These are phyloP conservation scores for Mycena metata DNA, from an alignment of 768 basidiomycete genomes.

Conservation along the genomic window DNA sequence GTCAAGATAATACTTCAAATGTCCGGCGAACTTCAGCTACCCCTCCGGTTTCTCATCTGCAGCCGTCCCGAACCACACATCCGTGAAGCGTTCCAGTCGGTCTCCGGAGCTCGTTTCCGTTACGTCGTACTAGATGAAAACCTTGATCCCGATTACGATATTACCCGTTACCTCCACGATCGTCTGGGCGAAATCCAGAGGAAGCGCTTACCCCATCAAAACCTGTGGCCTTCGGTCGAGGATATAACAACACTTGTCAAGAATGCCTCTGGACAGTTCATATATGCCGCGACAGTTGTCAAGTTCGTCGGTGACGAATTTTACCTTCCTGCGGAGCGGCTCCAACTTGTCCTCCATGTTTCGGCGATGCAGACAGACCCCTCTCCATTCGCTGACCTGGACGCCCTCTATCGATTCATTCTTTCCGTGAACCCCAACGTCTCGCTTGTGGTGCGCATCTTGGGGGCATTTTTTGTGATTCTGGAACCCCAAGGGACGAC, in stretches of 20 bases:
- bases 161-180: not conserved
- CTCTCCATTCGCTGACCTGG: conserved; percentile 29
- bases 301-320: conserved; percentile 41
- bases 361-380: not conserved
- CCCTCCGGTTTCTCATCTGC: not conserved
- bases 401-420: conserved; percentile 37
- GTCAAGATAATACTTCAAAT: not conserved
- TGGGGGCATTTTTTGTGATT: not conserved
- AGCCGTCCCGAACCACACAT: not conserved
- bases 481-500: not conserved
- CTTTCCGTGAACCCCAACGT: conserved; percentile 10
- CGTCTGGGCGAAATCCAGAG: not conserved
- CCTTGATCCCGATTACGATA: not conserved
- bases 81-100: not conserved
- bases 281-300: conserved; percentile 44
- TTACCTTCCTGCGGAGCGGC: conserved; percentile 15
- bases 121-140: not conserved
- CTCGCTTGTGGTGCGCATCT: not conserved
- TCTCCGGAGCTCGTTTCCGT: not conserved
- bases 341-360: not conserved
- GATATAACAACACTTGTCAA: no score
- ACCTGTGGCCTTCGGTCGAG: conserved; percentile 29
- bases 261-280: conserved; percentile 21
- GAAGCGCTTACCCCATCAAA: not conserved
- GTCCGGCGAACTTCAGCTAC: not conserved